A percentile compares a stretch with the other conserved stretches of the same genome.
These are phyloP conservation scores for Xenosphaeropsis pyriputrescens DNA, from an alignment of 2,329 filamentous ascomycete genomes.

Conservation along the genomic window DNA sequence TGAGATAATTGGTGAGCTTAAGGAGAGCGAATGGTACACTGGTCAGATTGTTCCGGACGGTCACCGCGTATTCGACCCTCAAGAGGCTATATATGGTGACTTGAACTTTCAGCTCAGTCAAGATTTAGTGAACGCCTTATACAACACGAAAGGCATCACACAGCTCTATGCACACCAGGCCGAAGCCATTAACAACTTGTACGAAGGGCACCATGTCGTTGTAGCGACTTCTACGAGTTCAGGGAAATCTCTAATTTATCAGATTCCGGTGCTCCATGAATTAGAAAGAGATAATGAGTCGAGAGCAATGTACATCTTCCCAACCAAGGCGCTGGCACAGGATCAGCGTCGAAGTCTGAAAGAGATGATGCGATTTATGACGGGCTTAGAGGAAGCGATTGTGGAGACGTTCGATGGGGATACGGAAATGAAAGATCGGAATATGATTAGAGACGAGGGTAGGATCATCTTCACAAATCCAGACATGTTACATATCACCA, in stretches of 20 bases:
- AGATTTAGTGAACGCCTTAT: constrained; percentile 85
- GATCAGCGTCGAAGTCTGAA: constrained; percentile 83
- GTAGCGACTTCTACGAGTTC: constrained; percentile 92
- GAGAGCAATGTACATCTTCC: constrained; percentile 94
- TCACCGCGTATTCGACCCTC: constrained; percentile 78
- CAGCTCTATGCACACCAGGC: constrained; percentile 84
- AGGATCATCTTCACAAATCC: constrained; percentile 95
- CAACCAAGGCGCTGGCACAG: constrained; percentile 90
- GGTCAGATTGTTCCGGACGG: constrained; percentile 89
- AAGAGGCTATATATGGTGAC: constrained; percentile 68
- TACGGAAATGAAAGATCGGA: constrained; percentile 68
- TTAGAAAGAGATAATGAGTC: constrained; percentile 65
- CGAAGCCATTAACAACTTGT: constrained; percentile 79
- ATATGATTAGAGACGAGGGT: constrained; percentile 71
- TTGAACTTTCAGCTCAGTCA: constrained; percentile 80
- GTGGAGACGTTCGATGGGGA: constrained; percentile 96
- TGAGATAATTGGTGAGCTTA: constrained; percentile 76
- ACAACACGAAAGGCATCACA: constrained; percentile 79
- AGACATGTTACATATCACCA: constrained; percentile 92
- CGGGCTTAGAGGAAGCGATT: constrained; percentile 56
- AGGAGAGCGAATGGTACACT: constrained; percentile 73
- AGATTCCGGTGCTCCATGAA: constrained; percentile 79
- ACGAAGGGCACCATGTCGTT: constrained; percentile 74
- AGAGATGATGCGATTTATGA: constrained; percentile 71
- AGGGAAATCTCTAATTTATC: constrained; percentile 96